These are phyloP conservation scores for Pinus tabuliformis DNA, from an alignment of 75 land plant genomes.

Conservation along the genomic window DNA sequence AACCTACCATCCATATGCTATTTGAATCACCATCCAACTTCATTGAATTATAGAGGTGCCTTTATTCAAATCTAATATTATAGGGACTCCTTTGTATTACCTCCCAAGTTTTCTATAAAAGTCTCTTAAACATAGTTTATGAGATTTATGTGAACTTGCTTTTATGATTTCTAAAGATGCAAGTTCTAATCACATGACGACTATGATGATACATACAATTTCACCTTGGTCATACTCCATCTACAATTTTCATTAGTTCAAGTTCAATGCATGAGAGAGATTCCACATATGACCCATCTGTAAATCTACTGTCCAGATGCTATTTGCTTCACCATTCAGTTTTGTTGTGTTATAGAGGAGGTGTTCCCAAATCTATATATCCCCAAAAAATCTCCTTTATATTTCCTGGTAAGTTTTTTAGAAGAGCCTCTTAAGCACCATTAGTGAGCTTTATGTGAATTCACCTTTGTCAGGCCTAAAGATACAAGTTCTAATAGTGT, in stretches of 20 bases:
- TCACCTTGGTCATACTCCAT: background rate
- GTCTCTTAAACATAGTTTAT: background rate
- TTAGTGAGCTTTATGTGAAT: no score
- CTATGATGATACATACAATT: background rate
- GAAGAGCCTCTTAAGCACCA: no score
- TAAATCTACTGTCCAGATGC: no score
- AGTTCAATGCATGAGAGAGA: background rate
- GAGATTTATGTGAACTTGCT: background rate
- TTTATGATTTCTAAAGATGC: background rate
- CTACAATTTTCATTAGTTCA: background rate
- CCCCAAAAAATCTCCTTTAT: background rate
- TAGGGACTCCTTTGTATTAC: background rate
- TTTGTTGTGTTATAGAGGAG: background rate
- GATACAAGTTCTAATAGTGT: background rate
- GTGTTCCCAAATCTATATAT: background rate
- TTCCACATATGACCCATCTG: background rate
- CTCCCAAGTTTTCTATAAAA: no score
- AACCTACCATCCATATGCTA: background rate
- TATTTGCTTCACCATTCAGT: background rate
- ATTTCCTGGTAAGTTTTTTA: no score
- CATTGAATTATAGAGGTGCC: background rate
- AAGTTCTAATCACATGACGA: background rate
- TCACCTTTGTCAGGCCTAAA: background rate
- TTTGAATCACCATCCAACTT: background rate
- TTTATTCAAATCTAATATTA: background rate